Evolutionary conservation across 2,329 filamentous ascomycete genomes (phyloP), one percentile per base, ranked within the genome.

Genomic region (Penicillium sp.): DNA sequence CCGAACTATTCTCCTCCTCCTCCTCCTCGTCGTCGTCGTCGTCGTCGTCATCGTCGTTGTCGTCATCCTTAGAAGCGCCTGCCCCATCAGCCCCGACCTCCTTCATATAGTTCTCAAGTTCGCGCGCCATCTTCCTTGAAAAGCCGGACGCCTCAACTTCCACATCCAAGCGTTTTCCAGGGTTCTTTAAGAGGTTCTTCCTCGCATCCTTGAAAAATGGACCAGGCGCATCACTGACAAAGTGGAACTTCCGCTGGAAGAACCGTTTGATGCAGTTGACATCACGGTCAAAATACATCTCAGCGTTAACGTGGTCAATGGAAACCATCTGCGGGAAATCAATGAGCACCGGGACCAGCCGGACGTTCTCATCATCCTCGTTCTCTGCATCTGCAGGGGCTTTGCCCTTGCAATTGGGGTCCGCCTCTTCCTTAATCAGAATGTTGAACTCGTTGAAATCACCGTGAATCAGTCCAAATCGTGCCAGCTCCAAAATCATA

Each of bases 381-480:
- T 56, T 45, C 11, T 63, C 62, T 10, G 51, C 48, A 13, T 36
- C 43, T 3, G 53, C 58, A 2, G 43, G 53, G 30, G 33, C 73
- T 61, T 54, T 74, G 7, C 60, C 62, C 39, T 67, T 67, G 11
- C 57, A 56, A 8, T 60, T 43, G 0, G 54, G 50, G 18, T 61
- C 57, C 21, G 60, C 61, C 33, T 74, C 80, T 64, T 97, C 91
- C 61, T 93, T 88, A 63, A 98, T 83, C 21, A 98, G 73, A 50
- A 98, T 91, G 65, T 98, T 98, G 76, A 98, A 98, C 67, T 98
- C 94, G 72, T 98, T 98, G 73, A 94, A 98, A 64, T 98, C 93
- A 47, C 93, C 93, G 62, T 98, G 93, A 47, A 98, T 98, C 33
- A 98, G 73, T 5, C 93, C 93, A 53, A 90, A 82, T 47, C 81